phyloP scores from a whole-genome alignment of 2,329 filamentous ascomycete genomes.

The Aspergillus ibericus region DNA sequence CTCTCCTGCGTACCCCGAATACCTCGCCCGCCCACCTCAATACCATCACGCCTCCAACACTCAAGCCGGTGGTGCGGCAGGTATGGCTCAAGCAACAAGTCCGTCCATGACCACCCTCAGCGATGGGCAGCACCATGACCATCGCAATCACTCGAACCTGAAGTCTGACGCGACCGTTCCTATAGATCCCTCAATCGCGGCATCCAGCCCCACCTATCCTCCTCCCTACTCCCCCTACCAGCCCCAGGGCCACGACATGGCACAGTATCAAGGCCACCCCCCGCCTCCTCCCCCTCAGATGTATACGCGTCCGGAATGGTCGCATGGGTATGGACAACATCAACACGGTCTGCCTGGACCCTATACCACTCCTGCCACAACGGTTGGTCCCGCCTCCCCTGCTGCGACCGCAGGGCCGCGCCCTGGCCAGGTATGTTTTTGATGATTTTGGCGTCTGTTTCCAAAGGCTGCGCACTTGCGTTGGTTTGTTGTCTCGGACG shows the following conservation, averaged over 20 bases:
- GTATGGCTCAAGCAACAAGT: slow-evolving; percentile 99
- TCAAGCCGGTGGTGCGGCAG: slow-evolving; percentile 72
- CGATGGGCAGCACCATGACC: slow-evolving; percentile 72
- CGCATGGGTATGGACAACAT: slow-evolving; percentile 47
- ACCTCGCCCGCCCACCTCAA: slow-evolving; percentile 71
- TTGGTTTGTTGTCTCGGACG: slow-evolving; percentile 31
- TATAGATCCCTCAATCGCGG: slow-evolving; percentile 98
- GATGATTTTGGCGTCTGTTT: slow-evolving; percentile 37
- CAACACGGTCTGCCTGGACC: slow-evolving; percentile 51
- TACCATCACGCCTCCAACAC: slow-evolving; percentile 74
- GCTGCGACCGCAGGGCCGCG: slow-evolving; percentile 62
- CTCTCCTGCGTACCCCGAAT: slow-evolving; percentile 82
- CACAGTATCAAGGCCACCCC: slow-evolving; percentile 60
- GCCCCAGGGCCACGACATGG: slow-evolving; percentile 80
- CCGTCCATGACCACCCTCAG: slow-evolving; percentile 80
- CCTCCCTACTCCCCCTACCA: slow-evolving; percentile 86
- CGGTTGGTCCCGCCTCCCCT: slow-evolving; percentile 60
- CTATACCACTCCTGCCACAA: slow-evolving; percentile 55
- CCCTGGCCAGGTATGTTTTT: slow-evolving; percentile 61
- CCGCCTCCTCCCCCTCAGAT: slow-evolving; percentile 49
- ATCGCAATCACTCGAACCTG: slow-evolving; percentile 66
- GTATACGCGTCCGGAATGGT: slow-evolving; percentile 50
- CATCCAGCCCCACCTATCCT: slow-evolving; percentile 87
- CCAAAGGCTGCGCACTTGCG: slow-evolving; percentile 28
- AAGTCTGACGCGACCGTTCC: slow-evolving; percentile 96